Percentiles rank a stretch among this genome's conserved stretches.
Evolutionary conservation across 1,284 basidiomycete genomes (phyloP).

Genomic region (Exobasidium rhododendri): DNA sequence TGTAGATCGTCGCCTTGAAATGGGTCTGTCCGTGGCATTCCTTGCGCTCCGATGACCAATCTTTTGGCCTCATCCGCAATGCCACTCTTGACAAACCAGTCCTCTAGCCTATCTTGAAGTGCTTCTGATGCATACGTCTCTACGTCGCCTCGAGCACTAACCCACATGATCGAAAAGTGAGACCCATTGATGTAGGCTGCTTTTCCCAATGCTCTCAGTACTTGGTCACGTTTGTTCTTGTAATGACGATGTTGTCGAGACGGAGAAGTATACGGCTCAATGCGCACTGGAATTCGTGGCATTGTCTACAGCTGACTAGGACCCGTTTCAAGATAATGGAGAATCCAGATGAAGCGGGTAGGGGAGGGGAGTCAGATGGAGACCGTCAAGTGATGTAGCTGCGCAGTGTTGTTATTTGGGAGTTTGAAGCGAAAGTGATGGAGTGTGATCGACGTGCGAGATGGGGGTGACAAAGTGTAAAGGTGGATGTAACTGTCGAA

Average conservation of each 20-base stretch:
- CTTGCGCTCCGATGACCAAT: constrained; percentile 20
- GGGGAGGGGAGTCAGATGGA: neutral
- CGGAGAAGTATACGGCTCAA: constrained; percentile 60
- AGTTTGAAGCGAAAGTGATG: no score
- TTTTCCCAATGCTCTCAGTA: constrained; percentile 59
- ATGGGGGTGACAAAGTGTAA: no score
- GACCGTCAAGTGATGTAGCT: no score
- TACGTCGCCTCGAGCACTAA: constrained; percentile 60
- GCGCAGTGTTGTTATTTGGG: no score
- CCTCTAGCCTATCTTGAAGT: constrained; percentile 39
- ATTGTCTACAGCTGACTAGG: no score
- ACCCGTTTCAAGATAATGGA: neutral
- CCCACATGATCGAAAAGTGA: constrained; percentile 61
- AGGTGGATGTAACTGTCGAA: no score
- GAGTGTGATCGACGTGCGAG: no score
- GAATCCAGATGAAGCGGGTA: neutral
- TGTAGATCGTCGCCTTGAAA: constrained; percentile 6
- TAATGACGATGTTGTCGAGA: constrained; percentile 60
- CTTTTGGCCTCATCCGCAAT: constrained; percentile 44
- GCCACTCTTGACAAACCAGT: constrained; percentile 46
- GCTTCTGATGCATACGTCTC: constrained; percentile 60
- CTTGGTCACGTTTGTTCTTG: constrained; percentile 61
- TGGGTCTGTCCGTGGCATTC: neutral
- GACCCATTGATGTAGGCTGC: constrained; percentile 59
- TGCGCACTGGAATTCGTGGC: constrained; percentile 60